Evolutionary conservation across 2,329 filamentous ascomycete genomes (phyloP).

Genomic region (Fusarium avenaceum): DNA sequence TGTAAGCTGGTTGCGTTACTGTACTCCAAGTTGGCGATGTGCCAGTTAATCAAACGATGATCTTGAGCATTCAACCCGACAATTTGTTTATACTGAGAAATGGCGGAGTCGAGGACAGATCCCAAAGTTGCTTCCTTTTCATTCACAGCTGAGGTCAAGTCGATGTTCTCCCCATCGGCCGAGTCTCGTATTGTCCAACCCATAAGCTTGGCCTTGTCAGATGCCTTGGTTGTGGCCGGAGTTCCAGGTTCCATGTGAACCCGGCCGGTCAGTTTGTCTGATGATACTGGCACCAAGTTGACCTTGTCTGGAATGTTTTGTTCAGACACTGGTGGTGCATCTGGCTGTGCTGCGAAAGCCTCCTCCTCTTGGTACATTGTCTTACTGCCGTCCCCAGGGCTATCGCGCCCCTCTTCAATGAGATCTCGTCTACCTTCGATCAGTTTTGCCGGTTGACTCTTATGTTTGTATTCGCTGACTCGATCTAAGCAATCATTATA

Average conservation of each 20-base stretch:
- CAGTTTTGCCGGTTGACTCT: slow-evolving; percentile 75
- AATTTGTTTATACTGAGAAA: slow-evolving; percentile 86
- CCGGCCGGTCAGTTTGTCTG: slow-evolving; percentile 78
- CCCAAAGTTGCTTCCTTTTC: slow-evolving; percentile 81
- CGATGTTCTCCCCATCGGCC: slow-evolving; percentile 74
- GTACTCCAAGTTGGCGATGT: slow-evolving; percentile 97
- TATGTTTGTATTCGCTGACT: slow-evolving; percentile 90
- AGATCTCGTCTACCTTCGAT: slow-evolving; percentile 86
- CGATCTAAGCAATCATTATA: slow-evolving; percentile 96
- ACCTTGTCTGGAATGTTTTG: slow-evolving; percentile 66
- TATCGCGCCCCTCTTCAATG: slow-evolving; percentile 86
- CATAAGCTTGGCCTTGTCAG: slow-evolving; percentile 81
- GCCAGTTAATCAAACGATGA: slow-evolving; percentile 94
- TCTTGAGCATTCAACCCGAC: slow-evolving; percentile 88
- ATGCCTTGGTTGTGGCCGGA: slow-evolving; percentile 77
- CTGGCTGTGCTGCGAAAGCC: slow-evolving; percentile 71
- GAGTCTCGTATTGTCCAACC: slow-evolving; percentile 82
- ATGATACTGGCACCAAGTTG: slow-evolving; percentile 73
- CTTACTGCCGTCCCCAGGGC: slow-evolving; percentile 75
- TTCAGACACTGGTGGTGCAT: slow-evolving; percentile 66
- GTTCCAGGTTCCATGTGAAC: slow-evolving; percentile 79
- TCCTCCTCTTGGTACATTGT: slow-evolving; percentile 81
- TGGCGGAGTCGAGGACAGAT: slow-evolving; percentile 91
- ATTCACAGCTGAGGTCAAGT: slow-evolving; percentile 75
- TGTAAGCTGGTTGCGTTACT: slow-evolving; percentile 93